Percentiles rank a stretch among this genome's conserved stretches.
Evolutionary conservation across 164 flowering plant genomes (phyloP).

Genomic region (Stephania yunnanensis): DNA sequence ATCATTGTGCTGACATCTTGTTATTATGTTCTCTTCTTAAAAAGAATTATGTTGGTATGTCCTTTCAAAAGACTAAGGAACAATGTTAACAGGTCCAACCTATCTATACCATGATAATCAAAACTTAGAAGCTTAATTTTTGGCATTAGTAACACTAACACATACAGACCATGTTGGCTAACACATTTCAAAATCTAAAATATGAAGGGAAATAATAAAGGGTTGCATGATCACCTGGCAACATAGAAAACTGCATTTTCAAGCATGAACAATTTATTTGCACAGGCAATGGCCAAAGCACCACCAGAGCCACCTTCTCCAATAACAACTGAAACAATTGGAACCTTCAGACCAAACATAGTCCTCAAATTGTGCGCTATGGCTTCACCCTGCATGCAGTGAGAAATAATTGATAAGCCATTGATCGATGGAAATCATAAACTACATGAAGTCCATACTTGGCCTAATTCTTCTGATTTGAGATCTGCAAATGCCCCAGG

Average conservation of each 20-base stretch:
- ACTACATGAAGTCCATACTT: conserved; percentile 42
- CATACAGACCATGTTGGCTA: neutral
- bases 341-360: conserved; percentile 94
- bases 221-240: conserved; percentile 64
- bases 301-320: conserved; percentile 99
- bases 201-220: neutral
- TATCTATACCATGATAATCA: neutral
- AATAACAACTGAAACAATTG: conserved; percentile 80
- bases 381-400: conserved; percentile 82
- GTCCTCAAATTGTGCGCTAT: conserved; percentile 82
- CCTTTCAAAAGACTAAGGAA: neutral
- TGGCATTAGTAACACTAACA: neutral
- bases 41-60: neutral
- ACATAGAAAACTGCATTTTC: conserved; percentile 98
- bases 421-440: neutral
- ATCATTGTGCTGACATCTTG: neutral
- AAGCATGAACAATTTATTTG: conserved; percentile 84
- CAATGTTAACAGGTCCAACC: neutral
- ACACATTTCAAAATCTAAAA: neutral
- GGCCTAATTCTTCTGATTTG: conserved; percentile 85
- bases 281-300: conserved; percentile 95
- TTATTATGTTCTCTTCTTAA: neutral
- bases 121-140: neutral
- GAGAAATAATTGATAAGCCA: neutral
- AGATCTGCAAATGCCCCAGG: conserved; percentile 98